Conservation (phyloP, 176 grass and related monocot genomes). For the Zoysia pacifica region DNA sequence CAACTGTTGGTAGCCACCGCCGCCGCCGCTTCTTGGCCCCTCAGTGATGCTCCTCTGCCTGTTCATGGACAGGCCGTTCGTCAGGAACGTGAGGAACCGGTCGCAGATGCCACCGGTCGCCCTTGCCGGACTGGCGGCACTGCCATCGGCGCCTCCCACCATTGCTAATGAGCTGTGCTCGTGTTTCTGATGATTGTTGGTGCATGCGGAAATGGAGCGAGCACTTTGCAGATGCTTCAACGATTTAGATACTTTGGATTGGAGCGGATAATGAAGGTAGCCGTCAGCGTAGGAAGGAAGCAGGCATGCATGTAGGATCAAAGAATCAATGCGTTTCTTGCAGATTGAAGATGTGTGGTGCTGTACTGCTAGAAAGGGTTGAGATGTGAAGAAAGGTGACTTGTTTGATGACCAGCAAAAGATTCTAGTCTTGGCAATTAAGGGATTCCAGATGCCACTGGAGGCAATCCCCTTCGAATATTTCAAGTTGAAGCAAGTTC, state of each 20-base stretch:
- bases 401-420: background rate
- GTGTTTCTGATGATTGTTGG: conserved; percentile 12
- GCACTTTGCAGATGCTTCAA: conserved; percentile 44
- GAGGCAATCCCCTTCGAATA: conserved; percentile 8
- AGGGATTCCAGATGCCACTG: conserved; percentile 7
- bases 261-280: background rate
- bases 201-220: background rate
- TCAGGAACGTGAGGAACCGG: conserved; percentile 48
- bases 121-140: background rate
- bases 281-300: conserved; percentile 14
- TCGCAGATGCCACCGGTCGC: conserved; percentile 40
- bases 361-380: background rate
- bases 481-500: background rate
- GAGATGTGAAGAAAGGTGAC: background rate
- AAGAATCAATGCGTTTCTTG: conserved; percentile 51
- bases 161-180: background rate
- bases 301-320: background rate
- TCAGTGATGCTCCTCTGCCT: conserved; percentile 36
- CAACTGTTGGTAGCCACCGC: background rate
- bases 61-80: conserved; percentile 42
- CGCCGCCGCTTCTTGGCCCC: background rate
- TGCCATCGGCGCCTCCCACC: background rate
- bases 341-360: conserved; percentile 8
- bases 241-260: background rate
- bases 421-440: background rate